Evolutionary conservation across 441 rosid species (phyloP), one percentile per base, ranked within the genome.

Genomic region (Aleurites moluccanus): DNA sequence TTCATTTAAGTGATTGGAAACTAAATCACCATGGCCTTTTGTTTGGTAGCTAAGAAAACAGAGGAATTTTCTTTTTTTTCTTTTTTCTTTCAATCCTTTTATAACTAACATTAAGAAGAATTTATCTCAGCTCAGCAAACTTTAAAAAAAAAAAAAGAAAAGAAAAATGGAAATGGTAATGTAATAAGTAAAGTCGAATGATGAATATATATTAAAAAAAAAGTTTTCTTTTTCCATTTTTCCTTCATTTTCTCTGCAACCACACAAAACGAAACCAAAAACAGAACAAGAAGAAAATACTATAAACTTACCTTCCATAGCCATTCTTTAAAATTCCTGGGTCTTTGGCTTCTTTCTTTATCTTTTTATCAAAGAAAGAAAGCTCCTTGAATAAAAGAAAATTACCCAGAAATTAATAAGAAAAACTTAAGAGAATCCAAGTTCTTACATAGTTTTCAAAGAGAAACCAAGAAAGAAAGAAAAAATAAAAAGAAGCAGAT

Each of bases 271-370:
- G n/a, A n/a, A n/a, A n/a, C n/a, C 61, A 55, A 64, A 64, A 20
- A 53, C 69, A 38, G 2, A 3, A 6, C 14, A 45, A 8, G 13
- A 6, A 38, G 16, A 25, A 3, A 44, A 30, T 20, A n/a, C 6
- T 0, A 56, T n/a, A 27, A 61, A 60, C 30, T 56, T 78, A 89
- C 92, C 88, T 78, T 83, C 82, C 52, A 80, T 73, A 69, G 84
- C 85, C 92, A 87, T 82, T n/a, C 15, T 40, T 50, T 69, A 23
- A 50, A n/a, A 44, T 67, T 63, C 70, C 81, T 76, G 80, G 78
- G 71, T 67, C 49, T 73, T 65, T 25, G 50, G 28, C 45, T 49
- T 25, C 16, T 57, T 40, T 4, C 21, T 57, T 53, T 4, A 23
- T 11, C 16, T 15, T 16, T n/a, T 6, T n/a, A n/a, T 25, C 25